These are phyloP conservation scores for Excoecaria agallocha DNA, from an alignment of 345 rosid genomes.

Conservation along the genomic window DNA sequence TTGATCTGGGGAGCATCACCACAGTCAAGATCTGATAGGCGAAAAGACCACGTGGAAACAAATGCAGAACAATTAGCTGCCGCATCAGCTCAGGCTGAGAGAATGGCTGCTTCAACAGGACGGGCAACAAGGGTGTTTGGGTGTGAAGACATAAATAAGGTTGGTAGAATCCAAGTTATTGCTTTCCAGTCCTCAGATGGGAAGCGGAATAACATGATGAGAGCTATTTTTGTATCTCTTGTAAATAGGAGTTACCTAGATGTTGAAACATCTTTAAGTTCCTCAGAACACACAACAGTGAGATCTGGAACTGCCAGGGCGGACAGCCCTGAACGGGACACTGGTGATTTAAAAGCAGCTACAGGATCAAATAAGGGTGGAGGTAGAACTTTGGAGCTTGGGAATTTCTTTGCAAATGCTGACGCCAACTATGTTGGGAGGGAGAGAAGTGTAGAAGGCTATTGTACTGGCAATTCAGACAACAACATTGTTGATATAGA, in stretches of 20 bases:
- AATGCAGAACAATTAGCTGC: conserved; percentile 99
- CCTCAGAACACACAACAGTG: conserved; percentile 44
- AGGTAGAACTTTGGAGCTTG: conserved; percentile 60
- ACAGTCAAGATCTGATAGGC: conserved; percentile 90
- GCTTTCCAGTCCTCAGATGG: conserved; percentile 98
- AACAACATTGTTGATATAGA: conserved; percentile 50
- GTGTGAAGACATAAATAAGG: conserved; percentile 46
- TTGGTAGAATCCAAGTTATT: conserved; percentile 94
- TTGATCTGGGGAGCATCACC: conserved; percentile 98
- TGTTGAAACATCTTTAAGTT: conserved; percentile 16
- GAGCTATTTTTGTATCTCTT: conserved; percentile 48
- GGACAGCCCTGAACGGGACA: conserved; percentile 59
- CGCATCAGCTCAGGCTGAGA: conserved; percentile 95
- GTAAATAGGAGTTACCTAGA: conserved; percentile 49
- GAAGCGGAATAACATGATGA: conserved; percentile 49
- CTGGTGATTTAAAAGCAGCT: conserved; percentile 55
- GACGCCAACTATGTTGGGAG: conserved; percentile 54
- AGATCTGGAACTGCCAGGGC: conserved; percentile 47
- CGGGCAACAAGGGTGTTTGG: conserved; percentile 92
- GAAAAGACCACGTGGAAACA: conserved; percentile 93
- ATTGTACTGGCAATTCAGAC: conserved; percentile 37
- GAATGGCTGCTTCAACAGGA: conserved; percentile 75
- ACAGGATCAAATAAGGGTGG: conserved; percentile 58
- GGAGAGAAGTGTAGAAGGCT: conserved; percentile 46
- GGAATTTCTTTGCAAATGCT: conserved; percentile 71